Evolutionary conservation across 208 protist genomes (phyloP).

Genomic region (Wallacemonas sp.): DNA sequence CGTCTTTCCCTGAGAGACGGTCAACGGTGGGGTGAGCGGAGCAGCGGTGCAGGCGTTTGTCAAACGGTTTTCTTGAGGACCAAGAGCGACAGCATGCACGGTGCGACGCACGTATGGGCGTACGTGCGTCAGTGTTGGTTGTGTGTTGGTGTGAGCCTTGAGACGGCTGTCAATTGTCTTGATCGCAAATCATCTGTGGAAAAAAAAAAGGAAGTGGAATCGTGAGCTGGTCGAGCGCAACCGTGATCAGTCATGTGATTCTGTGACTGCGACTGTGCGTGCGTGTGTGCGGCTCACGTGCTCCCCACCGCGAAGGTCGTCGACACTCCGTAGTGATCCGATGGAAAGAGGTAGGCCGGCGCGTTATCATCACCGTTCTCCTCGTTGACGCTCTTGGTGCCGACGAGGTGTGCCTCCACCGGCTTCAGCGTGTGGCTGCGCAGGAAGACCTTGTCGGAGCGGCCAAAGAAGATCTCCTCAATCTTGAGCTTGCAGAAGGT

Average conservation of each 20-base stretch:
- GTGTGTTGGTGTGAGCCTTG: too few relatives aligned
- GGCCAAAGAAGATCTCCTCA: constrained; percentile 90
- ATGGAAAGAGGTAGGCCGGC: constrained; percentile 86
- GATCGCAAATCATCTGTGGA: too few relatives aligned
- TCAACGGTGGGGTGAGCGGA: too few relatives aligned
- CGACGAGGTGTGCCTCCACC: constrained; percentile 74
- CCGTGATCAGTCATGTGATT: neutral
- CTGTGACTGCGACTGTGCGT: neutral
- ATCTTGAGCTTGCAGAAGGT: constrained; percentile 91
- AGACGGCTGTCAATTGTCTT: too few relatives aligned
- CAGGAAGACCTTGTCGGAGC: constrained; percentile 86
- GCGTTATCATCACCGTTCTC: constrained; percentile 74
- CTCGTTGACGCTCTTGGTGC: constrained; percentile 80
- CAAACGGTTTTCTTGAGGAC: too few relatives aligned
- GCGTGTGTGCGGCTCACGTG: neutral
- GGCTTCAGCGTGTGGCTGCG: constrained; percentile 57
- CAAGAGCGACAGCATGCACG: too few relatives aligned
- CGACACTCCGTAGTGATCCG: constrained; percentile 89
- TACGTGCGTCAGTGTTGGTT: too few relatives aligned
- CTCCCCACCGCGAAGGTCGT: constrained; percentile 44
- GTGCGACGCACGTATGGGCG: too few relatives aligned
- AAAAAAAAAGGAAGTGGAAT: neutral
- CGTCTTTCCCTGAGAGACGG: too few relatives aligned
- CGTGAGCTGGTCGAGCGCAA: neutral
- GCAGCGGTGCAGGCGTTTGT: too few relatives aligned